Conservation (phyloP, 2,329 filamentous ascomycete genomes). For the Aspergillus latus region DNA sequence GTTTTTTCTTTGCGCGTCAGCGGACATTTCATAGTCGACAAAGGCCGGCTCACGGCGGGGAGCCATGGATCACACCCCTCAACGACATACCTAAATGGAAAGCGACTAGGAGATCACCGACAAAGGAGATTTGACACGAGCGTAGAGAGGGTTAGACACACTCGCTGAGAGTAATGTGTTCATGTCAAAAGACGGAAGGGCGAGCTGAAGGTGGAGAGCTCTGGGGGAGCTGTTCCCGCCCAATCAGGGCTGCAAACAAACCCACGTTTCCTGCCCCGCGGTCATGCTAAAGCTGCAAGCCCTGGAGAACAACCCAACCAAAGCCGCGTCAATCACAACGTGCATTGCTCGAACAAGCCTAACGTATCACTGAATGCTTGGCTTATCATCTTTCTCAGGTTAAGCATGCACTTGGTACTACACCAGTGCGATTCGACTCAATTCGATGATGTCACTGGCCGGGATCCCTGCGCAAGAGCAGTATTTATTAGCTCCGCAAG, state of each 20-base stretch:
- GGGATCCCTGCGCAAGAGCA: background rate
- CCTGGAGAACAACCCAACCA: slow-evolving; percentile 13
- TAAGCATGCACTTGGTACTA: background rate
- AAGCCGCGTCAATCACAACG: slow-evolving; percentile 10
- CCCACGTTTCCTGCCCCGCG: slow-evolving; percentile 20
- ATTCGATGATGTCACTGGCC: slow-evolving; percentile 1
- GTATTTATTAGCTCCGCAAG: background rate
- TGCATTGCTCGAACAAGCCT: slow-evolving; percentile 4
- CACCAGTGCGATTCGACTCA: background rate
- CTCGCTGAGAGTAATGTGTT: slow-evolving; percentile 1
- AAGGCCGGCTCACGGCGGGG: slow-evolving; percentile 8
- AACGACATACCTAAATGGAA: background rate
- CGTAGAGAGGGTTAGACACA: slow-evolving; percentile 5
- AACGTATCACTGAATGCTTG: slow-evolving; percentile 1
- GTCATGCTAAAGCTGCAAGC: slow-evolving; percentile 9
- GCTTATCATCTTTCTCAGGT: background rate
- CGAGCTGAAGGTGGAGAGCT: slow-evolving; percentile 21
- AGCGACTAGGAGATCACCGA: slow-evolving; percentile 4
- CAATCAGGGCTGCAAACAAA: slow-evolving; percentile 16
- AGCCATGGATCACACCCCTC: background rate
- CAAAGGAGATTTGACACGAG: background rate
- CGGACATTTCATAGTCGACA: background rate
- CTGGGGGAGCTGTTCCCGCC: slow-evolving; percentile 20
- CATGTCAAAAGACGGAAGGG: slow-evolving; percentile 10
- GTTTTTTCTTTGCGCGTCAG: slow-evolving; percentile 11